phyloP scores from a whole-genome alignment of 2,329 filamentous ascomycete species.

The Fonsecaea erecta region DNA sequence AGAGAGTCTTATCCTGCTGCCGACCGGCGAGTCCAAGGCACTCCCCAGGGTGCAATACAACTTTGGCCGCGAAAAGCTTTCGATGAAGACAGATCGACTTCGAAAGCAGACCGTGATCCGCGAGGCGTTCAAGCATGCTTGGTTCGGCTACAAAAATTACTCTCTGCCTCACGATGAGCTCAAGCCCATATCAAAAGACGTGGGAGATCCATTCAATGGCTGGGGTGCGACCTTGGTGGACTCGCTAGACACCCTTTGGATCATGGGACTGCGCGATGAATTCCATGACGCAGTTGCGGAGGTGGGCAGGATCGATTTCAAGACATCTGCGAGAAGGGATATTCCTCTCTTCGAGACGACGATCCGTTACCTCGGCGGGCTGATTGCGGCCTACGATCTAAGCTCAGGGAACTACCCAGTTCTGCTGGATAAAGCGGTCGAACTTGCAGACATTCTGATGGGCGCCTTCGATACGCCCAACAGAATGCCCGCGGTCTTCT shows the following conservation, averaged over 20 bases:
- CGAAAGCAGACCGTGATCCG: conserved; percentile 70
- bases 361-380: conserved; percentile 86
- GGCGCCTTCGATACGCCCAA: conserved; percentile 90
- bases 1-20: conserved; percentile 74
- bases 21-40: conserved; percentile 68
- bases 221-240: conserved; percentile 91
- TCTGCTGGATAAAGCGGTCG: conserved; percentile 76
- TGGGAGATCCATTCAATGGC: conserved; percentile 82
- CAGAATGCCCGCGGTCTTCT: conserved; percentile 84
- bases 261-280: conserved; percentile 77
- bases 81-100: conserved; percentile 65
- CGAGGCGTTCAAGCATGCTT: conserved; percentile 75
- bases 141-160: conserved; percentile 77
- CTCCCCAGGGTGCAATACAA: conserved; percentile 78
- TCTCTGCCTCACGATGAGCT: conserved; percentile 91
- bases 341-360: conserved; percentile 94
- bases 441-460: conserved; percentile 80
- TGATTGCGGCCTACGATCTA: conserved; percentile 85
- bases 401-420: conserved; percentile 69
- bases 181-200: conserved; percentile 68
- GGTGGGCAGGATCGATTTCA: conserved; percentile 80
- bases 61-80: conserved; percentile 69
- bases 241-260: conserved; percentile 81
- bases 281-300: conserved; percentile 77
- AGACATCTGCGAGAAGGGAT: conserved; percentile 65